Evolutionary conservation across 768 basidiomycete species (phyloP).

Genomic region (Boletus barrowsii): DNA sequence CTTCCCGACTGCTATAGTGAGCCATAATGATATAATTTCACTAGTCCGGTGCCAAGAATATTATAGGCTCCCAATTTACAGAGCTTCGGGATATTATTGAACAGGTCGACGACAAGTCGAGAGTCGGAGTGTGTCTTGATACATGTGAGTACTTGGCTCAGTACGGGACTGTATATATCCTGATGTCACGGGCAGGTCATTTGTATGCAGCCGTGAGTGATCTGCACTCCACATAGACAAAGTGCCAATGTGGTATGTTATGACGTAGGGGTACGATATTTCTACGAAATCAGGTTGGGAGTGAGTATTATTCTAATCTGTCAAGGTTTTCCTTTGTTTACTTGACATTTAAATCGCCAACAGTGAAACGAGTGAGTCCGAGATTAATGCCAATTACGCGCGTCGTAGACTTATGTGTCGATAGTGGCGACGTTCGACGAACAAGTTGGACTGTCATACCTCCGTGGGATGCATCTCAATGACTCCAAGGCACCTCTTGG

Average conservation of each 20-base stretch:
- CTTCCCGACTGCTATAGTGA: neutral
- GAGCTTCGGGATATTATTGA: constrained; percentile 69
- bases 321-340: neutral
- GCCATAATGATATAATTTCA: neutral
- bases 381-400: neutral
- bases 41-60: constrained; percentile 77
- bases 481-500: constrained; percentile 68
- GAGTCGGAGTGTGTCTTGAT: constrained; percentile 83
- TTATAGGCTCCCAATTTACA: constrained; percentile 68
- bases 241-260: neutral
- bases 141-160: constrained; percentile 53
- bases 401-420: neutral
- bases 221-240: constrained; percentile 33
- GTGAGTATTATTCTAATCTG: constrained; percentile 36
- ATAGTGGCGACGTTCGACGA: constrained; percentile 65
- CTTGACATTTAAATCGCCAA: neutral
- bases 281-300: constrained; percentile 69
- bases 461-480: constrained; percentile 83
- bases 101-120: constrained; percentile 64
- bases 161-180: neutral
- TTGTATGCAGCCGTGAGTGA: constrained; percentile 67
- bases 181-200: constrained; percentile 48
- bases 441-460: constrained; percentile 68
- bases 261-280: constrained; percentile 71
- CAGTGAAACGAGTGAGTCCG: constrained; percentile 27